phyloP scores from a whole-genome alignment of 345 rosid species.

The Isatis tinctoria region DNA sequence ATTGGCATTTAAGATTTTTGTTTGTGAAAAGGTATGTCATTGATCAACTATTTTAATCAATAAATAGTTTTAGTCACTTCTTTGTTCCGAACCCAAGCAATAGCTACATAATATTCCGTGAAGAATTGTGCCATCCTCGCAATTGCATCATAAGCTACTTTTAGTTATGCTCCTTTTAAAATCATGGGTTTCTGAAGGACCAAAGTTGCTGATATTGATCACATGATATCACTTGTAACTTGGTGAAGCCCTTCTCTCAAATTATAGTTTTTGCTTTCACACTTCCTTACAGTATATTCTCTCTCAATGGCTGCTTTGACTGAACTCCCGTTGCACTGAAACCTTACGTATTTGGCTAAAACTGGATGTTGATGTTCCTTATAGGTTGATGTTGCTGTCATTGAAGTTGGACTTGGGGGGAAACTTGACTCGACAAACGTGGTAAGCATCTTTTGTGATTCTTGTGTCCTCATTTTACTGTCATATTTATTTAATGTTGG shows the following conservation, averaged over 20 bases:
- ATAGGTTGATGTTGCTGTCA: conserved; percentile 83
- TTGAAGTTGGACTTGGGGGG: conserved; percentile 94
- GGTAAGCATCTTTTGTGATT: conserved; percentile 43
- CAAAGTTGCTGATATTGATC: neutral
- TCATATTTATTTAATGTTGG: neutral
- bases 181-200: neutral
- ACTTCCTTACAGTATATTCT: neutral
- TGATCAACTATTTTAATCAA: neutral
- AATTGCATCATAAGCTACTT: conserved; percentile 3
- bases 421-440: conserved; percentile 72
- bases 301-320: neutral
- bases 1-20: conserved; percentile 78
- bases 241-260: neutral
- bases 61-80: neutral
- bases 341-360: neutral
- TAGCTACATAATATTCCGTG: neutral
- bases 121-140: neutral
- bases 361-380: conserved; percentile 19
- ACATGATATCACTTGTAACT: neutral
- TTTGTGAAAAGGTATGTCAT: conserved; percentile 56
- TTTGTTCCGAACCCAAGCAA: neutral
- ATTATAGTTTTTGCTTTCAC: neutral
- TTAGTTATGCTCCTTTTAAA: neutral
- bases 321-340: neutral
- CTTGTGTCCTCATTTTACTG: neutral